These are phyloP conservation scores for Penicillium sp. DNA, from an alignment of 2,329 filamentous ascomycete species.

Conservation along the genomic window DNA sequence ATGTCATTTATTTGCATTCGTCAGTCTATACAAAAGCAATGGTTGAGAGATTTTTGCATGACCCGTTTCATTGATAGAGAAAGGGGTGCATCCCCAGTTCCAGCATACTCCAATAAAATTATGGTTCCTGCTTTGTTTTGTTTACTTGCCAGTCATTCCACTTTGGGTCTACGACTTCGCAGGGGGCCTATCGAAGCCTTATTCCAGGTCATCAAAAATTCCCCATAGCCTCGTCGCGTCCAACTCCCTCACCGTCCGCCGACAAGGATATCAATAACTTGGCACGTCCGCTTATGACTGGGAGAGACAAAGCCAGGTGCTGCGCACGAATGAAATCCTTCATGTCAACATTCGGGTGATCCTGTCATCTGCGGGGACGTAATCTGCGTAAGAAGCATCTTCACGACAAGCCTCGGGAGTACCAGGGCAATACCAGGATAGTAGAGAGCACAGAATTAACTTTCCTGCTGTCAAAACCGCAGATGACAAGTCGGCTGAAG, in stretches of 20 bases:
- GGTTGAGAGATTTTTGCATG: slow-evolving; percentile 25
- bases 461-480: not conserved
- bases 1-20: slow-evolving; percentile 34
- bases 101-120: not conserved
- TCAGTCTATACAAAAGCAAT: slow-evolving; percentile 31
- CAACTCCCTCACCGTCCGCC: not conserved
- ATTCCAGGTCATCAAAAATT: not conserved
- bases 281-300: not conserved
- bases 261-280: not conserved
- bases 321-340: not conserved
- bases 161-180: not conserved
- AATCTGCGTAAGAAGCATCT: not conserved
- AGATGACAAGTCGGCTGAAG: not conserved
- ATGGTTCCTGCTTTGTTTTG: not conserved
- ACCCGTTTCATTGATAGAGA: not conserved
- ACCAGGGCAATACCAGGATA: not conserved
- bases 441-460: not conserved
- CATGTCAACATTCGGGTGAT: not conserved
- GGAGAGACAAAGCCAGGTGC: not conserved
- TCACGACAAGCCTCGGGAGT: not conserved
- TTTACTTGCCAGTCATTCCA: not conserved
- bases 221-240: not conserved
- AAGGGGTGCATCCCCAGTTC: not conserved
- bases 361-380: not conserved
- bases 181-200: not conserved